Percentiles rank a stretch among this genome's conserved stretches.
phyloP scores from a whole-genome alignment of 805 yeast genomes.

The Myxozyma mucilagina region DNA sequence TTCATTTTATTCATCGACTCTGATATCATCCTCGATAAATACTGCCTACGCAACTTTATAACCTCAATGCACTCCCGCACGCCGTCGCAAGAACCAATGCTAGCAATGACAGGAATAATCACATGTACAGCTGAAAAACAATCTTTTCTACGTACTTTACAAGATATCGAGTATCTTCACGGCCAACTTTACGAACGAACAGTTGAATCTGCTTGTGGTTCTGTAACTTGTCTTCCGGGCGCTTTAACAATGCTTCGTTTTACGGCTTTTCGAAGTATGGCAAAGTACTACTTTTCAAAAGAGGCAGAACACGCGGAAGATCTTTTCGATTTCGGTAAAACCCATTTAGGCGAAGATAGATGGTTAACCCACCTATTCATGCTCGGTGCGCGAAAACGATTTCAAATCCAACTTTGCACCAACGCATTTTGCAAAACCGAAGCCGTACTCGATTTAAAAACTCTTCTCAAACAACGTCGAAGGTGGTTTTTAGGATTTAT shows the following conservation, averaged over 20 bases:
- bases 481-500: slow-evolving; percentile 30
- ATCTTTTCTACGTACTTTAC: slow-evolving; percentile 18
- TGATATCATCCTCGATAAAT: slow-evolving; percentile 27
- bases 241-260: slow-evolving; percentile 30
- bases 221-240: slow-evolving; percentile 30
- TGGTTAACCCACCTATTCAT: slow-evolving; percentile 30
- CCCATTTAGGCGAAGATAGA: slow-evolving; percentile 28
- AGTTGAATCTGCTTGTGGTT: slow-evolving; percentile 28
- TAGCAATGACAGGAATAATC: slow-evolving; percentile 30
- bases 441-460: slow-evolving; percentile 18
- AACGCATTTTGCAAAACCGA: slow-evolving; percentile 31
- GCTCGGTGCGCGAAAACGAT: slow-evolving; percentile 27
- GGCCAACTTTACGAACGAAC: slow-evolving; percentile 29
- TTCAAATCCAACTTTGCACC: slow-evolving; percentile 29
- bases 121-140: slow-evolving; percentile 27
- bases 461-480: slow-evolving; percentile 29
- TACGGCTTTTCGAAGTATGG: slow-evolving; percentile 26
- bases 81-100: slow-evolving; percentile 23
- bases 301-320: slow-evolving; percentile 26
- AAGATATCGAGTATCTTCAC: slow-evolving; percentile 29
- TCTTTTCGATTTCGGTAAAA: slow-evolving; percentile 28
- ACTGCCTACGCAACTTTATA: slow-evolving; percentile 22
- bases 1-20: slow-evolving; percentile 28
- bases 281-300: slow-evolving; percentile 26
- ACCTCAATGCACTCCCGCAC: slow-evolving; percentile 26